These are phyloP conservation scores for Yamadazyma kanchanaburiensis DNA, from an alignment of 1,139 yeast species.

Conservation along the genomic window DNA sequence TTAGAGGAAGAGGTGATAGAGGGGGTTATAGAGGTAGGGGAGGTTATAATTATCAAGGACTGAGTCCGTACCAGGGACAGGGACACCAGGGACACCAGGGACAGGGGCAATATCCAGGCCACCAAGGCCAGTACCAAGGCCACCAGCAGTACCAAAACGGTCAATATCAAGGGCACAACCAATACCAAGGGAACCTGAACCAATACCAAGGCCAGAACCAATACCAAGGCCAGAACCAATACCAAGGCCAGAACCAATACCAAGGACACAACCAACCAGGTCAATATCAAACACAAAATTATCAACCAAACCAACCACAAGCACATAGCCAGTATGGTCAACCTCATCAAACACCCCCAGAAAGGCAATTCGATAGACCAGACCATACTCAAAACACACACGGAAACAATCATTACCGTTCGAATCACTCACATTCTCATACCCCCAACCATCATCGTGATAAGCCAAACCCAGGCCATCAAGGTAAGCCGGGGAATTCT, in stretches of 20 bases:
- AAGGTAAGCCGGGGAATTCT: not conserved
- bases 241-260: not conserved
- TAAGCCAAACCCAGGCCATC: conserved; percentile 1
- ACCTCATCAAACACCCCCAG: no score
- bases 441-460: conserved; percentile 1
- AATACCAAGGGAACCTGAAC: no score
- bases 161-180: not conserved
- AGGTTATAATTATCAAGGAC: conserved; percentile 1
- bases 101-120: no score
- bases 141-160: no score
- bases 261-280: not conserved
- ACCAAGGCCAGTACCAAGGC: conserved; percentile 1
- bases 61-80: conserved; percentile 1
- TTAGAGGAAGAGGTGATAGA: conserved; percentile 2
- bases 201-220: conserved; percentile 1
- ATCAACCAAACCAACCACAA: conserved; percentile 1
- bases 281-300: not conserved
- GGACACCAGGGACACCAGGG: conserved; percentile 8
- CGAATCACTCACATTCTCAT: conserved; percentile 2
- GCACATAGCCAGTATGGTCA: no score
- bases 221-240: conserved; percentile 1
- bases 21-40: conserved; percentile 11
- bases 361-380: no score
- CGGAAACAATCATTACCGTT: no score
- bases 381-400: no score